These are phyloP conservation scores for Rhodomyrtus tomentosa DNA, from an alignment of 345 rosid genomes.

Conservation along the genomic window DNA sequence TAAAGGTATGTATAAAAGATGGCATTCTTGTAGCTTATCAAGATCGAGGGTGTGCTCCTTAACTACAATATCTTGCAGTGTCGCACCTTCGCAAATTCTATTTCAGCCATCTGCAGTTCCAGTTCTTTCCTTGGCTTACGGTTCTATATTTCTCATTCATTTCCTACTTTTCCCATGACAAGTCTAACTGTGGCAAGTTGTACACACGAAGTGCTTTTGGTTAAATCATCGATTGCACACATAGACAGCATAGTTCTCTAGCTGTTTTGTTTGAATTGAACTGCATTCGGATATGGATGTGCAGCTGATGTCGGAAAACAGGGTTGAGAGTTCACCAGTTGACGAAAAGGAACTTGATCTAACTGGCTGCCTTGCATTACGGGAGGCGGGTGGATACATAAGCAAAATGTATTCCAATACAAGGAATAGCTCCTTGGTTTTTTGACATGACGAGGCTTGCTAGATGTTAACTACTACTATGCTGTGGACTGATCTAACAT, in stretches of 20 bases:
- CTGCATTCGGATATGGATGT: not conserved
- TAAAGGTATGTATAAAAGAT: conserved; percentile 32
- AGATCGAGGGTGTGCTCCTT: too few relatives aligned
- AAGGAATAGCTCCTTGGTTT: not conserved
- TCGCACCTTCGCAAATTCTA: not conserved
- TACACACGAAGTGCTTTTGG: not conserved
- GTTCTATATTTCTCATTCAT: not conserved
- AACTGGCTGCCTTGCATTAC: not conserved
- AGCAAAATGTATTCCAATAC: not conserved
- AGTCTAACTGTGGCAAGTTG: not conserved
- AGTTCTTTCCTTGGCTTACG: not conserved
- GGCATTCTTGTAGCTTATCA: not conserved
- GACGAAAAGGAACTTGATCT: not conserved
- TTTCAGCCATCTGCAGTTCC: not conserved
- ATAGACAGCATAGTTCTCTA: not conserved
- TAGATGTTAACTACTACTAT: not conserved
- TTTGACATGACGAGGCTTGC: not conserved
- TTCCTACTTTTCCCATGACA: not conserved
- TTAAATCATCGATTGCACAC: not conserved
- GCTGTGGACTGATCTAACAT: not conserved
- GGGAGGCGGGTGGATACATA: not conserved
- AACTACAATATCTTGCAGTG: not conserved
- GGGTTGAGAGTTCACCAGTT: not conserved
- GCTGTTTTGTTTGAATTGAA: not conserved
- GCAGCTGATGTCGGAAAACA: not conserved